These are phyloP conservation scores for Phlebiopsis flavidoalba DNA, from an alignment of 768 basidiomycete species.

Conservation along the genomic window DNA sequence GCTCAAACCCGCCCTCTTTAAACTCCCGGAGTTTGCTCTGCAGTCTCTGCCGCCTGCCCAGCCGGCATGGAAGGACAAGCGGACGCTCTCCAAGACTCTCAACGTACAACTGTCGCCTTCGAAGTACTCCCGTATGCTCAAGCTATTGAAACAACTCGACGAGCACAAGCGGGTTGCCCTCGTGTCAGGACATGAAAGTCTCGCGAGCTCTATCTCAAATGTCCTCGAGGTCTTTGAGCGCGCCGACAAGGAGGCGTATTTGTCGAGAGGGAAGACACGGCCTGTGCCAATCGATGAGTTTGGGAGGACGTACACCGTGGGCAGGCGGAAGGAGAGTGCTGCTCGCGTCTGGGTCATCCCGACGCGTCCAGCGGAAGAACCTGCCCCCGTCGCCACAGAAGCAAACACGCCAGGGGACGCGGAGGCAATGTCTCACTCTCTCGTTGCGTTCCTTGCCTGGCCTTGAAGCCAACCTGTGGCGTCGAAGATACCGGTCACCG, in stretches of 20 bases:
- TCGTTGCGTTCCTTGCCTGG: background rate
- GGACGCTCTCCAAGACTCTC: slow-evolving; percentile 54
- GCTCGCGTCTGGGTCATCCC: slow-evolving; percentile 94
- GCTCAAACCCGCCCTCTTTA: slow-evolving; percentile 75
- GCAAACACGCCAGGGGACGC: background rate
- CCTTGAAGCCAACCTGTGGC: slow-evolving; percentile 11
- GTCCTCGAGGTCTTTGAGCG: slow-evolving; percentile 63
- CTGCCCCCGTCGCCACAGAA: background rate
- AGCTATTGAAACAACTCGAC: slow-evolving; percentile 62
- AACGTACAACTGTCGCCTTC: slow-evolving; percentile 57
- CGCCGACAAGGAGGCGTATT: slow-evolving; percentile 47
- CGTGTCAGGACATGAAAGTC: slow-evolving; percentile 51
- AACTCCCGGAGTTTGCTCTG: slow-evolving; percentile 65
- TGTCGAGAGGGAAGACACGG: slow-evolving; percentile 46
- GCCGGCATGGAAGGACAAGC: slow-evolving; percentile 64
- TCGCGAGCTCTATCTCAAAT: slow-evolving; percentile 43
- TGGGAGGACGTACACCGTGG: slow-evolving; percentile 84
- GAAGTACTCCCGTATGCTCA: slow-evolving; percentile 62
- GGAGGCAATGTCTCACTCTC: slow-evolving; percentile 5
- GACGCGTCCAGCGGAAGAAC: slow-evolving; percentile 25
- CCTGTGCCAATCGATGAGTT: slow-evolving; percentile 60
- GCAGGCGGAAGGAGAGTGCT: slow-evolving; percentile 83
- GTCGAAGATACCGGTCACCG: slow-evolving; percentile 43
- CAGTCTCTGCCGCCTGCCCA: slow-evolving; percentile 51
- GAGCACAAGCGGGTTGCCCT: slow-evolving; percentile 55